These are phyloP conservation scores for Fusarium albosuccineum DNA, from an alignment of 2,329 filamentous ascomycete genomes.

Conservation along the genomic window DNA sequence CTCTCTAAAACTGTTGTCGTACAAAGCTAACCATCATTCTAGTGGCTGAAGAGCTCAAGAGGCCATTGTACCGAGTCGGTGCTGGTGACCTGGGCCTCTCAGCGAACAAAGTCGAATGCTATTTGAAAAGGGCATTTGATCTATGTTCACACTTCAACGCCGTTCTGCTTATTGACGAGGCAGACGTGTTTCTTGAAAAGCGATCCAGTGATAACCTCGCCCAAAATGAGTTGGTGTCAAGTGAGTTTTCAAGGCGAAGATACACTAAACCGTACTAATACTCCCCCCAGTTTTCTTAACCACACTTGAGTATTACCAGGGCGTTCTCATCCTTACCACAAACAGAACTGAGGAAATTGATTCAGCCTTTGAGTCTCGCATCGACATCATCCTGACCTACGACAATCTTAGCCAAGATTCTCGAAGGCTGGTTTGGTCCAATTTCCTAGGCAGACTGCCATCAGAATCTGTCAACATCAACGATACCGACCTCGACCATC, in stretches of 20 bases:
- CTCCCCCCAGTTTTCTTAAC: slow-evolving; percentile 39
- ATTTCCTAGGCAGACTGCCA: not conserved
- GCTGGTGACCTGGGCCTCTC: slow-evolving; percentile 14
- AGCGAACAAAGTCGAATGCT: not conserved
- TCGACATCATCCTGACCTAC: slow-evolving; percentile 57
- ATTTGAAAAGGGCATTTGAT: slow-evolving; percentile 14
- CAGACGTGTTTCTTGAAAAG: slow-evolving; percentile 54
- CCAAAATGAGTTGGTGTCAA: slow-evolving; percentile 44
- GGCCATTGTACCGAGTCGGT: slow-evolving; percentile 24
- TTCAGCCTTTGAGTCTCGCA: slow-evolving; percentile 58
- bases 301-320: slow-evolving; percentile 52
- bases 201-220: slow-evolving; percentile 38
- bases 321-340: slow-evolving; percentile 56
- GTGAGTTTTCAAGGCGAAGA: slow-evolving; percentile 24
- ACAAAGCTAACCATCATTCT: slow-evolving; percentile 7
- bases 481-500: not conserved
- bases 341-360: slow-evolving; percentile 58
- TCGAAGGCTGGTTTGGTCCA: slow-evolving; percentile 42
- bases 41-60: slow-evolving; percentile 28
- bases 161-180: slow-evolving; percentile 55
- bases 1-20: too few species aligned
- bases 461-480: not conserved
- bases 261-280: not conserved
- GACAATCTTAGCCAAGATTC: slow-evolving; percentile 39
- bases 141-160: slow-evolving; percentile 53